A percentile compares a stretch with the other conserved stretches of the same genome.
phyloP scores from a whole-genome alignment of 495 filamentous ascomycete genomes.

The Amniculicola lignicola region DNA sequence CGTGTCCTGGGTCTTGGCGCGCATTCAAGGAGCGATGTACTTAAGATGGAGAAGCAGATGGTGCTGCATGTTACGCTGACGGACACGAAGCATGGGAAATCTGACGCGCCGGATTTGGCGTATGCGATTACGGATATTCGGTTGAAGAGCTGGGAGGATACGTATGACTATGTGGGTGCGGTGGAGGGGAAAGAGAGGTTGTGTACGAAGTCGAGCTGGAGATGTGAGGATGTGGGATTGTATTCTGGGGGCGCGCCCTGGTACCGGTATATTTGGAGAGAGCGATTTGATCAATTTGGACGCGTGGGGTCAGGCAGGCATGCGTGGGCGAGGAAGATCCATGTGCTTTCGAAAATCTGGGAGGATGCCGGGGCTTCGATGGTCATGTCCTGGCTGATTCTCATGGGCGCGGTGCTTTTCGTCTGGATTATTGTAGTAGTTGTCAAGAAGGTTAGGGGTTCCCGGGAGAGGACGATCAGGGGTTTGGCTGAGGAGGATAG shows the following conservation, averaged over 20 bases:
- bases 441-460: neutral
- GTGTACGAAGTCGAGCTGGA: constrained; percentile 15
- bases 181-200: neutral
- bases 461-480: neutral
- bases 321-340: neutral
- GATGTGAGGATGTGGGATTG: constrained; percentile 14
- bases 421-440: neutral
- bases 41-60: constrained; percentile 10
- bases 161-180: neutral
- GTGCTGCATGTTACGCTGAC: constrained; percentile 9
- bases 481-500: constrained; percentile 11
- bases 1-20: constrained; percentile 19
- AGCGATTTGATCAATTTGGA: constrained; percentile 16
- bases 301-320: constrained; percentile 20
- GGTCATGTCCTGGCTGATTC: constrained; percentile 6
- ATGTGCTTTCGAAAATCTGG: neutral
- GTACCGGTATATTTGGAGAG: constrained; percentile 24
- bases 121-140: constrained; percentile 10
- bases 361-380: constrained; percentile 8
- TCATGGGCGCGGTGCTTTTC: neutral
- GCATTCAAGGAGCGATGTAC: constrained; percentile 9
- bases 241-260: neutral
- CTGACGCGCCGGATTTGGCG: constrained; percentile 2
- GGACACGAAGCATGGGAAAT: constrained; percentile 13
- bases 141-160: neutral